Evolutionary conservation across 2,329 filamentous ascomycete genomes (phyloP).

Genomic region (Fusarium humuli): DNA sequence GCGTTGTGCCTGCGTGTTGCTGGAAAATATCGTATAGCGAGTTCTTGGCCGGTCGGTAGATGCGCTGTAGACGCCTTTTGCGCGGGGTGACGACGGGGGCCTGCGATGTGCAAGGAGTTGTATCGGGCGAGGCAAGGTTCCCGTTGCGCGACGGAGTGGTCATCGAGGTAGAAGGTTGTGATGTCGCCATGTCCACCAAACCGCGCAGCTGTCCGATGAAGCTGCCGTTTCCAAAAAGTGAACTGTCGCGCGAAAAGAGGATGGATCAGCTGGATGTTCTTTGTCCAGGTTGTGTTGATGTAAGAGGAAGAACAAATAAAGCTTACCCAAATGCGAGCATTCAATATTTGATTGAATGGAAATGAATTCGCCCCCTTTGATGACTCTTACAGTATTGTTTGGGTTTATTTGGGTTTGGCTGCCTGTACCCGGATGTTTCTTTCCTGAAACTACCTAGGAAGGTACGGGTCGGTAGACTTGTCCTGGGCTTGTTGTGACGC

Average conservation of each 20-base stretch:
- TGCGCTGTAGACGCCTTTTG: slow-evolving; percentile 47
- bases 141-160: slow-evolving; percentile 22
- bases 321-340: slow-evolving; percentile 50
- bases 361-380: slow-evolving; percentile 7
- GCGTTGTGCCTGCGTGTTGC: slow-evolving; percentile 58
- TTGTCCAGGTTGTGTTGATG: slow-evolving; percentile 12
- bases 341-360: slow-evolving; percentile 12
- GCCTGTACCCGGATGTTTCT: slow-evolving; percentile 34
- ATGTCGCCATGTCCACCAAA: slow-evolving; percentile 47
- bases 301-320: not conserved
- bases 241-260: slow-evolving; percentile 22
- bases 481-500: slow-evolving; percentile 34
- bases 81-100: slow-evolving; percentile 35
- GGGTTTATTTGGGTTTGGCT: slow-evolving; percentile 28
- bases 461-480: not conserved
- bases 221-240: slow-evolving; percentile 45
- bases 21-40: slow-evolving; percentile 66
- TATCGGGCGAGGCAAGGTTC: slow-evolving; percentile 25
- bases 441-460: not conserved
- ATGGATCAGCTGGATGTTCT: slow-evolving; percentile 18
- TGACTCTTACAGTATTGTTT: slow-evolving; percentile 29
- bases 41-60: slow-evolving; percentile 57
- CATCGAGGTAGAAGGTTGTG: slow-evolving; percentile 21
- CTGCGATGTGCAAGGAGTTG: slow-evolving; percentile 46
- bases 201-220: slow-evolving; percentile 48